phyloP scores from a whole-genome alignment of 306 rosid genomes.

The Rubus parviflorus region DNA sequence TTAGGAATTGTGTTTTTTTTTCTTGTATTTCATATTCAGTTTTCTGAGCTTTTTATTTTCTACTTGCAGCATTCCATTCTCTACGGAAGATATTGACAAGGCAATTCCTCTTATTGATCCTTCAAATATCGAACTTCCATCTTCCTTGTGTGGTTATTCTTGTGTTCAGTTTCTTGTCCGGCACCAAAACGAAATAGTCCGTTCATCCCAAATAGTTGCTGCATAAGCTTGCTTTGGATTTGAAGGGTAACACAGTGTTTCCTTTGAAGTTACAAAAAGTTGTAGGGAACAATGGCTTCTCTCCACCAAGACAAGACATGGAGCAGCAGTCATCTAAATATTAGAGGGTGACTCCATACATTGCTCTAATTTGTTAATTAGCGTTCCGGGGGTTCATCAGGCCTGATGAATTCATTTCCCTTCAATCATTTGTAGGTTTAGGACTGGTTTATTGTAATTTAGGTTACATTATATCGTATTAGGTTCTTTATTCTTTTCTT shows the following conservation, averaged over 20 bases:
- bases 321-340: slow-evolving; percentile 24
- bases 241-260: background rate
- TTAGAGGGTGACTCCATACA: slow-evolving; percentile 16
- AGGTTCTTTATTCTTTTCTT: background rate
- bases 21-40: background rate
- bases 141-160: slow-evolving; percentile 57
- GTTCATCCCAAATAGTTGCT: slow-evolving; percentile 4
- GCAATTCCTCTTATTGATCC: slow-evolving; percentile 87
- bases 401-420: slow-evolving; percentile 10
- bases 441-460: background rate
- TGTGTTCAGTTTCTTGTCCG: slow-evolving; percentile 72
- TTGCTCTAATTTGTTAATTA: slow-evolving; percentile 8
- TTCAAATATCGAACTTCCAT: slow-evolving; percentile 66
- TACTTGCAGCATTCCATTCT: slow-evolving; percentile 89
- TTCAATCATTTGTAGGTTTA: slow-evolving; percentile 13
- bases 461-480: background rate
- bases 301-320: background rate
- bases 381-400: background rate
- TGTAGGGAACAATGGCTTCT: background rate
- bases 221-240: slow-evolving; percentile 16
- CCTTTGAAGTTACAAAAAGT: background rate
- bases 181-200: slow-evolving; percentile 36
- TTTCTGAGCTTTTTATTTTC: slow-evolving; percentile 12
- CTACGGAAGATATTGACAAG: slow-evolving; percentile 90
- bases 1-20: too few species aligned